phyloP scores from a whole-genome alignment of 495 filamentous ascomycete species.

The Chaetomium fimeti region DNA sequence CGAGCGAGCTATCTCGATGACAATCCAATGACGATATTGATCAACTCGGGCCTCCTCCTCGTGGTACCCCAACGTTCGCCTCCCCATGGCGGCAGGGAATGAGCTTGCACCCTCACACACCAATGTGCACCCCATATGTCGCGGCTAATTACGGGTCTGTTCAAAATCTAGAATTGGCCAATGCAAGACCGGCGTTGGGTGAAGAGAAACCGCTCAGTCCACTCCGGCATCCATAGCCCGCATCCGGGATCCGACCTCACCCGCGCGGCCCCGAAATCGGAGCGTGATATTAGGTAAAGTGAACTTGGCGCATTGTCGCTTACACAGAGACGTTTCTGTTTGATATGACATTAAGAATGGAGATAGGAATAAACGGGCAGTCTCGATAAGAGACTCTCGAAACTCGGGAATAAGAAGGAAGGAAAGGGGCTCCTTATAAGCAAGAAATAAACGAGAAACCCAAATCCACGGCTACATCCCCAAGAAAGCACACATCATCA shows the following conservation, averaged over 20 bases:
- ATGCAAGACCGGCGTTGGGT: conserved; percentile 1
- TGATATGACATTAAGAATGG: neutral
- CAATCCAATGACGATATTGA: conserved; percentile 17
- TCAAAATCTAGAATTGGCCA: neutral
- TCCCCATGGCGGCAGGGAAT: conserved; percentile 3
- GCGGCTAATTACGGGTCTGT: conserved; percentile 10
- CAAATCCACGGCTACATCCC: neutral
- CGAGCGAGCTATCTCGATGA: neutral
- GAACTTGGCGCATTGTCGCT: neutral
- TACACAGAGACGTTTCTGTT: neutral
- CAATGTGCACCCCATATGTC: neutral
- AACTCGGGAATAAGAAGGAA: neutral
- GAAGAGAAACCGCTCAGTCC: conserved; percentile 13
- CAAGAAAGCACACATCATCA: neutral
- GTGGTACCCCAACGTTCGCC: conserved; percentile 8
- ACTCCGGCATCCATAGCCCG: conserved; percentile 1
- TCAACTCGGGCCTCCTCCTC: neutral
- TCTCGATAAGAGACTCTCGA: neutral
- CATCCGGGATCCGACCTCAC: neutral
- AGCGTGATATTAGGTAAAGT: conserved; percentile 1
- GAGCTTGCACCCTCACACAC: neutral
- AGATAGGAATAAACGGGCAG: neutral
- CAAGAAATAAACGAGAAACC: neutral
- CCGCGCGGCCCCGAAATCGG: conserved; percentile 14
- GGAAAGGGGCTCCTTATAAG: neutral